phyloP scores from a whole-genome alignment of 2,329 filamentous ascomycete genomes.

The Chaetomiaceae sp. region DNA sequence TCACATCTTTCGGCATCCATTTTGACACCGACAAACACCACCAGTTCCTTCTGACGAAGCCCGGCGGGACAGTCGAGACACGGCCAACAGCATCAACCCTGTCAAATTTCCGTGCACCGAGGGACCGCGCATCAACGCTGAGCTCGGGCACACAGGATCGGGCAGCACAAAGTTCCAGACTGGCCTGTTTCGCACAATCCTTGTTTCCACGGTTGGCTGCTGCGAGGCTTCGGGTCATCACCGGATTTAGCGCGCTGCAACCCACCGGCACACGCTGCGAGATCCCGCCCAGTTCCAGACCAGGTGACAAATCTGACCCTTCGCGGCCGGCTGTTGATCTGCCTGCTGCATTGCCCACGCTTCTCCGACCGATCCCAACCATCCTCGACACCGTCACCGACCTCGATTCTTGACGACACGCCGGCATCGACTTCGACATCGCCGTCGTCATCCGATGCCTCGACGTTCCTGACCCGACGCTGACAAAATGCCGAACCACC shows the following conservation, averaged over 20 bases:
- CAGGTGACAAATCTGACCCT: constrained; percentile 11
- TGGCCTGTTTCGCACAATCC: neutral
- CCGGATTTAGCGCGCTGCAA: constrained; percentile 1
- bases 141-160: neutral
- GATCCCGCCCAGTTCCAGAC: constrained; percentile 5
- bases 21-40: no score
- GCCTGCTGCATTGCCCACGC: neutral
- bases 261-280: neutral
- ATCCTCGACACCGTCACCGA: neutral
- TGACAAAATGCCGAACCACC: constrained; percentile 37
- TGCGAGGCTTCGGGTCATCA: constrained; percentile 5
- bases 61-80: neutral
- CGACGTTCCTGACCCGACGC: constrained; percentile 19
- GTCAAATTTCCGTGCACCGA: neutral
- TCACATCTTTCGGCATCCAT: no score
- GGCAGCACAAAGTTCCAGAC: constrained; percentile 10
- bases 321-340: constrained; percentile 8
- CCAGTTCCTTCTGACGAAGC: neutral
- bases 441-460: constrained; percentile 21
- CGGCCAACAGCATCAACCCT: neutral
- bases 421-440: constrained; percentile 4
- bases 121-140: neutral
- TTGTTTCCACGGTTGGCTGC: neutral
- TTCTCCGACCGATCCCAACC: neutral
- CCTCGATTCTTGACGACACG: neutral